A percentile compares a stretch with the other conserved stretches of the same genome.
phyloP scores from a whole-genome alignment of 225 moss, liverwort and hornwort genomes.

The Asterella californica region DNA sequence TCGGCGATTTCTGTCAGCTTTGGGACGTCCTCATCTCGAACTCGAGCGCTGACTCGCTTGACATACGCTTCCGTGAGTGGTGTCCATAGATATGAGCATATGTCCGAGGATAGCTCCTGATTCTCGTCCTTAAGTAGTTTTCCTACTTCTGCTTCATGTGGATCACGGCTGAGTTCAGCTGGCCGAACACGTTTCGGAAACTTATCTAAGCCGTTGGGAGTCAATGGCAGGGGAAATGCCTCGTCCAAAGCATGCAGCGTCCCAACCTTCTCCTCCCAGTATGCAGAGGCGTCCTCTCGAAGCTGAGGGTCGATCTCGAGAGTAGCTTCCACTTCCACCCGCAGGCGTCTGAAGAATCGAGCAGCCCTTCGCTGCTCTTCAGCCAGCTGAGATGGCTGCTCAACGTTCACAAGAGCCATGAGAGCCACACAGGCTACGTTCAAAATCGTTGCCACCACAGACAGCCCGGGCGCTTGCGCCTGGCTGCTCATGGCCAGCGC shows the following conservation, averaged over 20 bases:
- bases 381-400: slow-evolving; percentile 58
- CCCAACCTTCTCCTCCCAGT: slow-evolving; percentile 45
- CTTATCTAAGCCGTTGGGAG: slow-evolving; percentile 41
- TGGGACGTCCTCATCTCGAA: slow-evolving; percentile 37
- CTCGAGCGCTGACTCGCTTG: slow-evolving; percentile 24
- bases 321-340: slow-evolving; percentile 48
- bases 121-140: slow-evolving; percentile 4
- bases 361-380: slow-evolving; percentile 68
- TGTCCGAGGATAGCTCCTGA: neutral
- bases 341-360: slow-evolving; percentile 43
- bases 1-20: slow-evolving; percentile 27
- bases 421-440: slow-evolving; percentile 37
- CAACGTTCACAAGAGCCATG: slow-evolving; percentile 45
- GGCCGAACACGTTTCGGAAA: slow-evolving; percentile 42
- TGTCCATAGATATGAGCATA: slow-evolving; percentile 50
- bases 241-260: slow-evolving; percentile 42
- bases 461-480: slow-evolving; percentile 28
- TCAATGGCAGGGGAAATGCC: slow-evolving; percentile 56
- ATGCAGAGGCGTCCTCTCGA: slow-evolving; percentile 51
- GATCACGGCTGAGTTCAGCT: neutral
- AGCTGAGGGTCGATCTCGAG: slow-evolving; percentile 48
- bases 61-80: slow-evolving; percentile 33
- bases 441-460: slow-evolving; percentile 44
- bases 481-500: slow-evolving; percentile 41
- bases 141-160: slow-evolving; percentile 3